Conservation (phyloP, 2,329 filamentous ascomycete species). For the Stachybotrys chlorohalonatus region DNA sequence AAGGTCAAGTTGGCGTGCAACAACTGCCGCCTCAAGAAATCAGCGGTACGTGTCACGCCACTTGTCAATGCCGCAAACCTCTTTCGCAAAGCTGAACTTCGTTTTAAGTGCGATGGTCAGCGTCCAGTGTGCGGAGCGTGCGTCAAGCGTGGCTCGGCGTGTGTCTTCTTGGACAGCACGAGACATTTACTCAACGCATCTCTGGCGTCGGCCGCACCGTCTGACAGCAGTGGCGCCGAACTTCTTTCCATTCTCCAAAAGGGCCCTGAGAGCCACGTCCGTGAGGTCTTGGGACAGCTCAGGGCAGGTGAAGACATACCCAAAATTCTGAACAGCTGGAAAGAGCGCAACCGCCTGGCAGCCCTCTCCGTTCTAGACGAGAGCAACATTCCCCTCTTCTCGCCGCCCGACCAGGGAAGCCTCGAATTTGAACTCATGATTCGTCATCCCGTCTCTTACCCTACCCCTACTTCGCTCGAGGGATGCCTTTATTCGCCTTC, state of each 20-base stretch:
- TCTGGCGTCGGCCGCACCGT: background rate
- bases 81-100: background rate
- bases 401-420: constrained; percentile 4
- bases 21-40: constrained; percentile 5
- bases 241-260: background rate
- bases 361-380: background rate
- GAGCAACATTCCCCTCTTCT: background rate
- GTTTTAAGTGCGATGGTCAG: constrained; percentile 5
- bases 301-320: background rate
- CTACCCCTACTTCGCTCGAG: constrained; percentile 3
- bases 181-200: background rate
- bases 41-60: constrained; percentile 3
- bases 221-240: background rate
- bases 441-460: constrained; percentile 4
- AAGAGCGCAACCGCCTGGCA: background rate
- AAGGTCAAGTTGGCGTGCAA: constrained; percentile 7
- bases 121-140: constrained; percentile 3
- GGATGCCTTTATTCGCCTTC: background rate
- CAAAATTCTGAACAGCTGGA: background rate
- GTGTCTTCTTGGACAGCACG: no score
- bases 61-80: background rate
- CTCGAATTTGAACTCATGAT: constrained; percentile 7
- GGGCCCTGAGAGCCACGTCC: background rate
- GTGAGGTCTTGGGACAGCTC: background rate
- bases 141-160: background rate